phyloP scores from a whole-genome alignment of 345 rosid species.

The Salix viminalis region DNA sequence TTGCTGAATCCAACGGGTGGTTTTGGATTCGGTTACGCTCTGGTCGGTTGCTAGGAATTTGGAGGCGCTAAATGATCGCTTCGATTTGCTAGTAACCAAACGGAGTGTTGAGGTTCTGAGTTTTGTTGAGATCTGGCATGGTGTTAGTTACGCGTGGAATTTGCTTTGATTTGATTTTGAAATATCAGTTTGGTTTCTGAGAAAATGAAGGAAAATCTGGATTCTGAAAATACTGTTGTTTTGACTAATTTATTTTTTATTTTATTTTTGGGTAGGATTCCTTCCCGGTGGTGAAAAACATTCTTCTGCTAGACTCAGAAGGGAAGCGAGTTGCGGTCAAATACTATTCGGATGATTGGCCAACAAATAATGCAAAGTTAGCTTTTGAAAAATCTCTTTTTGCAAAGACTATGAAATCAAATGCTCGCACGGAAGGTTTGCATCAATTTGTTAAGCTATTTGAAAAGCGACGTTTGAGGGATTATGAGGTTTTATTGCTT shows the following conservation, averaged over 20 bases:
- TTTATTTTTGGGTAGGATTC: conserved; percentile 42
- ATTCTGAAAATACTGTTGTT: background rate
- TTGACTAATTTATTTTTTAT: background rate
- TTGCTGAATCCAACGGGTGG: background rate
- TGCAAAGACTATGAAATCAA: conserved; percentile 71
- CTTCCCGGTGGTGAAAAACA: conserved; percentile 77
- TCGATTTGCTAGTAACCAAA: background rate
- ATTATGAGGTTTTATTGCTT: background rate
- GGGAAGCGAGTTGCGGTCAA: conserved; percentile 90
- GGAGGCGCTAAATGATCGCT: background rate
- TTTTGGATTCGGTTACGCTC: background rate
- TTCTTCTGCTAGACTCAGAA: conserved; percentile 88
- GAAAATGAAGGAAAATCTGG: background rate
- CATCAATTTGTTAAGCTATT: background rate
- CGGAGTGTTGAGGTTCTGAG: background rate
- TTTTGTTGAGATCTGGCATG: background rate
- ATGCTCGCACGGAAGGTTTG: conserved; percentile 82
- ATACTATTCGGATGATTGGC: conserved; percentile 88
- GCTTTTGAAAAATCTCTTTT: conserved; percentile 72
- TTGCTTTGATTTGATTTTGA: background rate
- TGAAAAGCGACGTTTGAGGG: background rate
- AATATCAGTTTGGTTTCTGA: background rate
- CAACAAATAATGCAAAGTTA: conserved; percentile 65
- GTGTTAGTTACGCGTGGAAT: background rate
- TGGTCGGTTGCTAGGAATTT: background rate